These are phyloP conservation scores for Globisporangium emineosum DNA, from an alignment of 352 stramenopile species.

Conservation along the genomic window DNA sequence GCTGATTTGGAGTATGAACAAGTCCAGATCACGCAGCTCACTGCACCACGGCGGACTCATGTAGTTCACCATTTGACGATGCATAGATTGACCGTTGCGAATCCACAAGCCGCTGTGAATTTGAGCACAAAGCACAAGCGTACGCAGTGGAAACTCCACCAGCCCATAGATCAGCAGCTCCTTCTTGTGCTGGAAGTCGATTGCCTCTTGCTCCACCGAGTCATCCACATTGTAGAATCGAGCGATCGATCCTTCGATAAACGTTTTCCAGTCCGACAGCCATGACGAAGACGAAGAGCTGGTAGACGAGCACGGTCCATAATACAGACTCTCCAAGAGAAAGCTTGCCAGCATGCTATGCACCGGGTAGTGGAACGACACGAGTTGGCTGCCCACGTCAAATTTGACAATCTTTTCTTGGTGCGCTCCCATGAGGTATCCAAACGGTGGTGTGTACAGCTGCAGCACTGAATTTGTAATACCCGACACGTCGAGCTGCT, in stretches of 20 bases:
- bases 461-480: constrained; percentile 42
- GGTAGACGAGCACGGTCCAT: constrained; percentile 30
- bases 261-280: constrained; percentile 45
- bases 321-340: constrained; percentile 74
- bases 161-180: constrained; percentile 66
- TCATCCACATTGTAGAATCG: constrained; percentile 27
- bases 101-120: constrained; percentile 82
- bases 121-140: constrained; percentile 69
- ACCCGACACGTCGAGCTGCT: constrained; percentile 51
- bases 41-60: constrained; percentile 68
- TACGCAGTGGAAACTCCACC: constrained; percentile 78
- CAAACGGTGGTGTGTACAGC: constrained; percentile 58
- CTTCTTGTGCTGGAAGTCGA: constrained; percentile 36
- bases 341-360: constrained; percentile 82
- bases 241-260: constrained; percentile 49
- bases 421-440: constrained; percentile 47
- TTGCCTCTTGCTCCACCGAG: constrained; percentile 20
- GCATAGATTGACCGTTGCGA: constrained; percentile 81
- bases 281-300: constrained; percentile 23
- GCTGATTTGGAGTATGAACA: constrained; percentile 73
- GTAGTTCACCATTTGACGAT: constrained; percentile 80
- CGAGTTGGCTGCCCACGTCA: constrained; percentile 60
- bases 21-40: constrained; percentile 68
- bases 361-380: constrained; percentile 90
- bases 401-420: constrained; percentile 71